phyloP scores from a whole-genome alignment of 2,329 filamentous ascomycete species.

The Claviceps pazoutovae region DNA sequence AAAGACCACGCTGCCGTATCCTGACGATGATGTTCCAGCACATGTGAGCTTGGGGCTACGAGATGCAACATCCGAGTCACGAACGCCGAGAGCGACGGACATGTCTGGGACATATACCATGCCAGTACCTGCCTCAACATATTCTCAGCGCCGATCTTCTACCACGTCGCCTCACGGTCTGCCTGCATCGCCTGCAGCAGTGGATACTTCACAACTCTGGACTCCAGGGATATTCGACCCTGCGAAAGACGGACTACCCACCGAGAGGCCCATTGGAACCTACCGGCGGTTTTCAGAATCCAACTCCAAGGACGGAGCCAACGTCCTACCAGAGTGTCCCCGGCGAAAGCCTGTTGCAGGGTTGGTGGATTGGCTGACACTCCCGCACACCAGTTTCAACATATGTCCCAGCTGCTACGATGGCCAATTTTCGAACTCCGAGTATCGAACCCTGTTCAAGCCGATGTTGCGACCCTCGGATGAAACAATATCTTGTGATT shows the following conservation, averaged over 20 bases:
- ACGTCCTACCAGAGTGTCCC: conserved; percentile 52
- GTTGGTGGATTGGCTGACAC: conserved; percentile 66
- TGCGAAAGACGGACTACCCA: conserved; percentile 16
- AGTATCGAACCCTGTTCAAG: conserved; percentile 52
- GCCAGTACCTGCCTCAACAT: conserved; percentile 7
- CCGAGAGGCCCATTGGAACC: conserved; percentile 28
- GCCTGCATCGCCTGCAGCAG: conserved; percentile 2
- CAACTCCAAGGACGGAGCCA: conserved; percentile 9
- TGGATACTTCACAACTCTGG: conserved; percentile 23
- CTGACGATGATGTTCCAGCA: conserved; percentile 20
- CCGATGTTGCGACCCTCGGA: conserved; percentile 42
- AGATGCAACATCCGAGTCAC: background rate
- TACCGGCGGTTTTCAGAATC: conserved; percentile 41
- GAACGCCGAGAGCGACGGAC: conserved; percentile 1
- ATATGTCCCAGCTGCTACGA: conserved; percentile 74
- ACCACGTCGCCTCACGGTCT: background rate
- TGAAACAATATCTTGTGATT: conserved; percentile 56
- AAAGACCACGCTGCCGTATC: conserved; percentile 21
- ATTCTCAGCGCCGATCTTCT: background rate
- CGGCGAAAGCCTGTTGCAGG: conserved; percentile 47
- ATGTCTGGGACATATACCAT: conserved; percentile 11
- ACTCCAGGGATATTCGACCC: conserved; percentile 33
- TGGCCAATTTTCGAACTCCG: conserved; percentile 51
- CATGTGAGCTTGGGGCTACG: conserved; percentile 12
- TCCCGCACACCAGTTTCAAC: conserved; percentile 58